phyloP scores from a whole-genome alignment of 2,329 filamentous ascomycete species.

The Ceratocystiopsis brevicomis region DNA sequence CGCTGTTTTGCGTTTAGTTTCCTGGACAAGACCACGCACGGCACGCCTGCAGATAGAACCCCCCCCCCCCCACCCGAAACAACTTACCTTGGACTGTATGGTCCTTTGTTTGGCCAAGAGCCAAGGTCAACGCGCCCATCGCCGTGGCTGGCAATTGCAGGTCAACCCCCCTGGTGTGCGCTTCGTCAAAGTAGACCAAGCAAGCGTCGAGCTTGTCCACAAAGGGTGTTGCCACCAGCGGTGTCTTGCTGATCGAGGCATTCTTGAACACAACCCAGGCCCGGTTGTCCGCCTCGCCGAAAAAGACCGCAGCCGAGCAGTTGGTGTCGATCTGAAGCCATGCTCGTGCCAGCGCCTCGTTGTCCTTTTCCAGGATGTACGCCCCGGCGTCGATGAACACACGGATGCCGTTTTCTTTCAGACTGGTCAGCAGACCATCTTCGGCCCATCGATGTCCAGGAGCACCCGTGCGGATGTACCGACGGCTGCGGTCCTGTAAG shows the following conservation, averaged over 20 bases:
- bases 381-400: slow-evolving; percentile 48
- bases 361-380: slow-evolving; percentile 29
- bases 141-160: slow-evolving; percentile 31
- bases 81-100: slow-evolving; percentile 38
- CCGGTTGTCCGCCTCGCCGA: slow-evolving; percentile 12
- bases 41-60: no score
- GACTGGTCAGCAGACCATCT: slow-evolving; percentile 20
- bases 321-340: neutral
- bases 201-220: slow-evolving; percentile 31
- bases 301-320: slow-evolving; percentile 14
- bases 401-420: slow-evolving; percentile 21
- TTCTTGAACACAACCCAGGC: slow-evolving; percentile 5
- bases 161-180: slow-evolving; percentile 42
- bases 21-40: no score
- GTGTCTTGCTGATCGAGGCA: slow-evolving; percentile 11
- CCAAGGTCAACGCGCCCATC: slow-evolving; percentile 34
- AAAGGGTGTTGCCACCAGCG: slow-evolving; percentile 34
- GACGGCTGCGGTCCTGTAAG: slow-evolving; percentile 29
- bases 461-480: slow-evolving; percentile 21
- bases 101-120: slow-evolving; percentile 39
- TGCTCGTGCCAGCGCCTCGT: neutral
- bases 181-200: slow-evolving; percentile 41
- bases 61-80: neutral
- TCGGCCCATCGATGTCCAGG: slow-evolving; percentile 23
- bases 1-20: slow-evolving; percentile 19